Percentiles rank a stretch among this genome's conserved stretches.
Conservation (phyloP, 2,329 filamentous ascomycete species). For the Decorospora gaudefroyi region DNA sequence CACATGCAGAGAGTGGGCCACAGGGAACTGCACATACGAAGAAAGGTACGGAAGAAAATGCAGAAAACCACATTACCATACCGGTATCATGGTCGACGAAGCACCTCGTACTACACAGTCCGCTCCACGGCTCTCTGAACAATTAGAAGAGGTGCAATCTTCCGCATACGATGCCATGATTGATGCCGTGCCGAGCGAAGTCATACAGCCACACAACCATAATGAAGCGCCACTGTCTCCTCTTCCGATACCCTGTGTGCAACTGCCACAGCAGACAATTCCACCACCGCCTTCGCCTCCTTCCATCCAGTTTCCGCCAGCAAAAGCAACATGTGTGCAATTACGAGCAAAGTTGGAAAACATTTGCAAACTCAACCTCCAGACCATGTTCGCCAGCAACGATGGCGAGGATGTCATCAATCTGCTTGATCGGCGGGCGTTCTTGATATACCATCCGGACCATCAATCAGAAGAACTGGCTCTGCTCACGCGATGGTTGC, state of each 20-base stretch:
- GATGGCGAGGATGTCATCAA: constrained; percentile 2
- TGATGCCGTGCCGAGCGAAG: too few species aligned
- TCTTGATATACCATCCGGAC: constrained; percentile 37
- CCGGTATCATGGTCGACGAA: constrained; percentile 10
- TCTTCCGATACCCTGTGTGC: neutral
- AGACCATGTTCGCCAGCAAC: constrained; percentile 30
- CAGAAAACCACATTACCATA: constrained; percentile 13
- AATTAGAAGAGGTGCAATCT: too few species aligned
- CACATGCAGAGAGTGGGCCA: constrained; percentile 28
- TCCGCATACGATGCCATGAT: too few species aligned
- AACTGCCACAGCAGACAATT: neutral
- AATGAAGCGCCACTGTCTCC: neutral
- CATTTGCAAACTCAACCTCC: constrained; percentile 27
- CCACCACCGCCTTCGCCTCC: constrained; percentile 2
- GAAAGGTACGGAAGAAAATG: too few species aligned
- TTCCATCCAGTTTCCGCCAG: neutral
- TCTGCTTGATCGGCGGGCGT: constrained; percentile 28
- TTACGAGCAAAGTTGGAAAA: constrained; percentile 26
- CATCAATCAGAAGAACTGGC: constrained; percentile 38
- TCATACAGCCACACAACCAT: too few species aligned
- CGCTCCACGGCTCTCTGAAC: too few species aligned
- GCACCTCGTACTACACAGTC: too few species aligned
- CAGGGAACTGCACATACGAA: constrained; percentile 6
- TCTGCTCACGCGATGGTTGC: constrained; percentile 39
- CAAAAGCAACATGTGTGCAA: constrained; percentile 4